Evolutionary conservation across 1,139 yeast genomes (phyloP).

Genomic region (Candida buenavistaensis): DNA sequence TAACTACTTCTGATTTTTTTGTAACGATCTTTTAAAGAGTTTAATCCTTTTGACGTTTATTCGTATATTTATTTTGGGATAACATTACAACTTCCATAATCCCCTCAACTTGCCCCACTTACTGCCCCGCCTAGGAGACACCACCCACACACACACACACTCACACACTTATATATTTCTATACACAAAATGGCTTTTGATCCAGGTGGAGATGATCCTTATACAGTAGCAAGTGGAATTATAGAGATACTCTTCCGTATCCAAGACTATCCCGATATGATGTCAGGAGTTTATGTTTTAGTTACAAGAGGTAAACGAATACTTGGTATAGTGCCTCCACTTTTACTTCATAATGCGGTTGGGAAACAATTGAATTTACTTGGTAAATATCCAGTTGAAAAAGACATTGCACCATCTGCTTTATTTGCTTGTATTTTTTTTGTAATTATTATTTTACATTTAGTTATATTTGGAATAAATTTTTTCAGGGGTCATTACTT

Average conservation of each 20-base stretch:
- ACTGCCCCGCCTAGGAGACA: too few relatives aligned
- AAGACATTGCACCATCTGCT: slow-evolving; percentile 32
- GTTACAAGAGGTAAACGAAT: slow-evolving; percentile 20
- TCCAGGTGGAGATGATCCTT: slow-evolving; percentile 2
- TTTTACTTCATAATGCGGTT: slow-evolving; percentile 21
- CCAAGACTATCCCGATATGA: slow-evolving; percentile 9
- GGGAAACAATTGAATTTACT: slow-evolving; percentile 28
- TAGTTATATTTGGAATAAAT: slow-evolving; percentile 30
- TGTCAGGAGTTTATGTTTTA: slow-evolving; percentile 12
- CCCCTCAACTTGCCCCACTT: too few relatives aligned
- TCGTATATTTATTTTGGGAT: too few relatives aligned
- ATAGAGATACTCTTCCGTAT: slow-evolving; percentile 4
- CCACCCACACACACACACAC: too few relatives aligned
- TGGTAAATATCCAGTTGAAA: slow-evolving; percentile 33
- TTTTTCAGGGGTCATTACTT: slow-evolving; percentile 36
- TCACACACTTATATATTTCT: background rate
- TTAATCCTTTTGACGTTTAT: too few relatives aligned
- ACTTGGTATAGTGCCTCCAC: slow-evolving; percentile 25
- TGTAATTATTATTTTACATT: slow-evolving; percentile 26
- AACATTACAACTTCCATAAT: too few relatives aligned
- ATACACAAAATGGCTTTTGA: background rate
- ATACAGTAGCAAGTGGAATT: slow-evolving; percentile 6
- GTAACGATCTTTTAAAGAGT: too few relatives aligned
- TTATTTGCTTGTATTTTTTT: slow-evolving; percentile 32
- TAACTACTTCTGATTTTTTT: too few relatives aligned